Evolutionary conservation across 2,329 filamentous ascomycete genomes (phyloP), one percentile per base, ranked within the genome.

Genomic region (Beauveria medogensis): DNA sequence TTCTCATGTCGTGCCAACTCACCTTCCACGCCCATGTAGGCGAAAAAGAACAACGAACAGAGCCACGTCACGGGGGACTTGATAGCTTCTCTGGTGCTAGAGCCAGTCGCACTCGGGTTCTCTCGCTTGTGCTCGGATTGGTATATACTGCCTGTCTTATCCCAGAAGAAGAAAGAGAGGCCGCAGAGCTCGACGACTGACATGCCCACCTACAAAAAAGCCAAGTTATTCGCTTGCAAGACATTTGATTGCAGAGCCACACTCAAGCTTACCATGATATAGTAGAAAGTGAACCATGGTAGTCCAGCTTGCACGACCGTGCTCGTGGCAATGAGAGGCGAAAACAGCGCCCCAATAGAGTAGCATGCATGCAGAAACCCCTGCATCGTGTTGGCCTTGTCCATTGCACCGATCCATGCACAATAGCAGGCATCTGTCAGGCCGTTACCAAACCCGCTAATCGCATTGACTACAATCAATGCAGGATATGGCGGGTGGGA

Each of bases 11-110:
- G 2, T 18, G 6, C 9, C 1, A 59, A 59, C 65, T 41, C 62
- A 74, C 74, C 85, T 73, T 92, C 89, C 0, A 85, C 79, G 0
- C 89, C 89, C 22, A 91, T 87, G 68, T 92, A 92, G 3, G 82
- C 80, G 34, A 91, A 82, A 52, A 92, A 79, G 70, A 92, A 92
- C 0, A 87, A 64, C 0, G 88, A 78, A 58, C 82, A 82, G 2
- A 89, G 76, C 86, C 87, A 90, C 0, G 87, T 88, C 0, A 87
- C 79, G 63, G 75, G 77, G 5, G 73, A 73, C 48, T 73, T 72
- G 14, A 84, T 72, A 0, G 75, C 74, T 10, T 72, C 69, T 28
- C 71, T 68, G 0, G 74, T 76, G 0, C 74, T 73, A 0, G 69
- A 71, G 0, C 72, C 70, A 0, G 63, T 62, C 0, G 65, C 60